phyloP scores from a whole-genome alignment of 768 basidiomycete genomes.

The Paxillus ammoniavirescens region DNA sequence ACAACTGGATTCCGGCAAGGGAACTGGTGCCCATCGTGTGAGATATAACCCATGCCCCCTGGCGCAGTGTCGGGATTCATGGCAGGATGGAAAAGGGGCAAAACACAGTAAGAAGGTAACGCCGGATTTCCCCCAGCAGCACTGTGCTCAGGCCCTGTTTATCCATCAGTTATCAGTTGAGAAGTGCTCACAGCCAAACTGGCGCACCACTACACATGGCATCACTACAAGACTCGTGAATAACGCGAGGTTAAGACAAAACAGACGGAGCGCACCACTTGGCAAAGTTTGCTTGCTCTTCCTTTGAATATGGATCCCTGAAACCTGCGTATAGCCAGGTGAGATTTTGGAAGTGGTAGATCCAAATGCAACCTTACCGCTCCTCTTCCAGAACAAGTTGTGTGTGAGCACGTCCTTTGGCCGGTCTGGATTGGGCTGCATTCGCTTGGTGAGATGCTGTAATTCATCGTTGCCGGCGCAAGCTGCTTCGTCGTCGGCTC shows the following conservation, averaged over 20 bases:
- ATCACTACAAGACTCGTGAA: constrained; percentile 31
- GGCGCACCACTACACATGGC: constrained; percentile 35
- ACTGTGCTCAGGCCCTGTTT: constrained; percentile 50
- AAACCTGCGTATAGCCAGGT: constrained; percentile 36
- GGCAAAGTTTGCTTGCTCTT: constrained; percentile 46
- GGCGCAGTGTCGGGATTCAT: constrained; percentile 26
- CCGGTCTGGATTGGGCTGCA: constrained; percentile 42
- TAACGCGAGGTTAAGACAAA: background rate
- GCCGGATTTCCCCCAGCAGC: constrained; percentile 36
- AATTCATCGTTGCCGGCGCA: constrained; percentile 40
- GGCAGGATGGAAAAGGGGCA: constrained; percentile 52
- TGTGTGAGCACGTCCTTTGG: constrained; percentile 53
- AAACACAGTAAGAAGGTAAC: constrained; percentile 51
- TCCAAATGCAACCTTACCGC: constrained; percentile 33
- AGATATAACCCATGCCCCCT: constrained; percentile 45
- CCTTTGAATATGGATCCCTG: constrained; percentile 55
- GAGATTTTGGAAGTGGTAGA: too few species aligned
- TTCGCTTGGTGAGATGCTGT: constrained; percentile 39
- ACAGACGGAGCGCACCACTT: constrained; percentile 17
- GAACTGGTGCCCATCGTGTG: constrained; percentile 56
- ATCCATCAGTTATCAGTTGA: background rate
- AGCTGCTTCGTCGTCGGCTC: constrained; percentile 28
- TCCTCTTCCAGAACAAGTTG: constrained; percentile 48
- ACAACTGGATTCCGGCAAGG: constrained; percentile 51
- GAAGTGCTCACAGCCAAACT: background rate